Conservation (phyloP, 1,139 yeast species). For the Saccharomyces hybrid region DNA sequence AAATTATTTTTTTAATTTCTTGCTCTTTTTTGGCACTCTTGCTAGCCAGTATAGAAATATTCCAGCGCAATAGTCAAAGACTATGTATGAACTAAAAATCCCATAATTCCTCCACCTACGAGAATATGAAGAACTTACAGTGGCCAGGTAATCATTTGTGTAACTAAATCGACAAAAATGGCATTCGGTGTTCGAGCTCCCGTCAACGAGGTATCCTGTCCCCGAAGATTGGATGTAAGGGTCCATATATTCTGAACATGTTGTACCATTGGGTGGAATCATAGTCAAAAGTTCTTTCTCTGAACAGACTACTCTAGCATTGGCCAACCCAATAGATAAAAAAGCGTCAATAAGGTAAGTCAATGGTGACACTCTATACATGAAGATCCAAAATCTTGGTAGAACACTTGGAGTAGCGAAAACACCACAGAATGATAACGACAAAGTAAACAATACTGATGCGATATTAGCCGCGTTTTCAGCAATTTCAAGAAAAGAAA, state of each 20-base stretch:
- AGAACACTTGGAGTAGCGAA: slow-evolving; percentile 50
- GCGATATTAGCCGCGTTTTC: slow-evolving; percentile 66
- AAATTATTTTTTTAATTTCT: slow-evolving; percentile 3
- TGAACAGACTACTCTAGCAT: slow-evolving; percentile 41
- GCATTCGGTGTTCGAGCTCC: slow-evolving; percentile 39
- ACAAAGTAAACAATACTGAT: slow-evolving; percentile 53
- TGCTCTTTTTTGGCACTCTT: slow-evolving; percentile 52
- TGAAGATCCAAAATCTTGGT: slow-evolving; percentile 52
- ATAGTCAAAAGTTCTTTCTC: slow-evolving; percentile 39
- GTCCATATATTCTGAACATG: slow-evolving; percentile 47
- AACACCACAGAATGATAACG: slow-evolving; percentile 73
- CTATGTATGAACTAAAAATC: slow-evolving; percentile 34
- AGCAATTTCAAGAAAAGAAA: slow-evolving; percentile 46
- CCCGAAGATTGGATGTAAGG: slow-evolving; percentile 41
- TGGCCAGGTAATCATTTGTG: slow-evolving; percentile 44
- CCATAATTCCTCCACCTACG: slow-evolving; percentile 63
- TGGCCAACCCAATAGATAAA: slow-evolving; percentile 44
- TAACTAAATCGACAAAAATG: slow-evolving; percentile 40
- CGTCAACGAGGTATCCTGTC: slow-evolving; percentile 43
- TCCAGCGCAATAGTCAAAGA: slow-evolving; percentile 44
- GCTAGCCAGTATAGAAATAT: slow-evolving; percentile 59
- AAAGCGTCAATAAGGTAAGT: slow-evolving; percentile 48
- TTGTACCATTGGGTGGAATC: slow-evolving; percentile 39
- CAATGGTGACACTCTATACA: slow-evolving; percentile 54
- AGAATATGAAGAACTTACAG: slow-evolving; percentile 38